Evolutionary conservation across 371 early-diverging fungal species (phyloP), one percentile per base, ranked within the genome.

Genomic region (Mucor plumbeus): DNA sequence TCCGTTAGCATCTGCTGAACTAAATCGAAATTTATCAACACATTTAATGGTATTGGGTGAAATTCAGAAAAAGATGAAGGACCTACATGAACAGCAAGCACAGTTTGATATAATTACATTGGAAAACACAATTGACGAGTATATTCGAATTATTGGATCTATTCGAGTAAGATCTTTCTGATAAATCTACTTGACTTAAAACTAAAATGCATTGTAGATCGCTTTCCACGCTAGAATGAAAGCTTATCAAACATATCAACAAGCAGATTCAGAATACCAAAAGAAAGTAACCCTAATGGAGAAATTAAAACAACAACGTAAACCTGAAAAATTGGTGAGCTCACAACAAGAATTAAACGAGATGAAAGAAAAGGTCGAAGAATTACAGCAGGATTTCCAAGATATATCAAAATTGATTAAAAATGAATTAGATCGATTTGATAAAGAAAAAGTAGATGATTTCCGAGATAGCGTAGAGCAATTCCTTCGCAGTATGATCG

Each of bases 91-190:
- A 53, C 75, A 84, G 38, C 92, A 92, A 73, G 84, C 82, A 9
- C 88, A 87, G 13, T 80, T 85, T 59, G 95, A 96, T 75, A 82
- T 93, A 14, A 71, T 84, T 15, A 86, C 91, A 5, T 71, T 95
- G 57, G 91, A 88, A 73, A 85, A 90, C 53, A 94, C 91, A 0
- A 90, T 92, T 47, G 95, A 95, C 67, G 95, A 95, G 71, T 93
- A 96, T 69, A 86, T 95, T 67, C 90, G 95, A n/a, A 86, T 92
- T 64, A 92, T 95, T 63, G 91, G 89, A 5, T 90, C 94, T 0
- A 91, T 93, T 66, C 85, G 90, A 65, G 88, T 88, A 70, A 65
- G 72, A 61, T 36, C 19, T 41, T 39, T 6, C 7, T 6, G 4
- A 39, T 13, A 39, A 5, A 10, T 21, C 7, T 39, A 43, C 6